Percentiles rank a stretch among this genome's conserved stretches.
Evolutionary conservation across 2,329 filamentous ascomycete genomes (phyloP).

Genomic region (Penicillium palitans): DNA sequence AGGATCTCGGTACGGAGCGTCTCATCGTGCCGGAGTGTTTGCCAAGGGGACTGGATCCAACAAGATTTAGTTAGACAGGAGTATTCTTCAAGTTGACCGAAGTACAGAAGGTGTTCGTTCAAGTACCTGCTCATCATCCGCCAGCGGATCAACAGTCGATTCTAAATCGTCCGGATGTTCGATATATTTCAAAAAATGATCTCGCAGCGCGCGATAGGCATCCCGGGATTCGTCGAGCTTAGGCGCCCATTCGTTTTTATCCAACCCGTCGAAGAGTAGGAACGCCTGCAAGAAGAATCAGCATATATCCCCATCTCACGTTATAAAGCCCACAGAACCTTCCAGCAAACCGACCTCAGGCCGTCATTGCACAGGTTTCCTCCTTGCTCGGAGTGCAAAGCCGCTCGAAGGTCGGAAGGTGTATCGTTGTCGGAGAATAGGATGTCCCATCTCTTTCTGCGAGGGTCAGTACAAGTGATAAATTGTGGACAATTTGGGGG

Average conservation of each 20-base stretch:
- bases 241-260: constrained; percentile 67
- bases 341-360: constrained; percentile 88
- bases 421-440: constrained; percentile 57
- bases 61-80: constrained; percentile 22
- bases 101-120: neutral
- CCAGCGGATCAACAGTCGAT: constrained; percentile 75
- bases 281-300: constrained; percentile 61
- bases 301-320: constrained; percentile 16
- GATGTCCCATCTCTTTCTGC: constrained; percentile 67
- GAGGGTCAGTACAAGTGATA: constrained; percentile 8
- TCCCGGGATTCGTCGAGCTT: constrained; percentile 67
- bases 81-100: constrained; percentile 12
- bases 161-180: constrained; percentile 79
- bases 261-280: constrained; percentile 70
- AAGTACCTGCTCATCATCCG: constrained; percentile 72
- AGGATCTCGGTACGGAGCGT: constrained; percentile 80
- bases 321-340: constrained; percentile 53
- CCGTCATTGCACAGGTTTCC: constrained; percentile 68
- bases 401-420: constrained; percentile 62
- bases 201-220: constrained; percentile 70
- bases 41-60: constrained; percentile 76
- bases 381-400: constrained; percentile 61
- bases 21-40: constrained; percentile 81
- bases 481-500: neutral
- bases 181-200: constrained; percentile 78